phyloP scores from a whole-genome alignment of 2,329 filamentous ascomycete species.

The Orbilia quercus region DNA sequence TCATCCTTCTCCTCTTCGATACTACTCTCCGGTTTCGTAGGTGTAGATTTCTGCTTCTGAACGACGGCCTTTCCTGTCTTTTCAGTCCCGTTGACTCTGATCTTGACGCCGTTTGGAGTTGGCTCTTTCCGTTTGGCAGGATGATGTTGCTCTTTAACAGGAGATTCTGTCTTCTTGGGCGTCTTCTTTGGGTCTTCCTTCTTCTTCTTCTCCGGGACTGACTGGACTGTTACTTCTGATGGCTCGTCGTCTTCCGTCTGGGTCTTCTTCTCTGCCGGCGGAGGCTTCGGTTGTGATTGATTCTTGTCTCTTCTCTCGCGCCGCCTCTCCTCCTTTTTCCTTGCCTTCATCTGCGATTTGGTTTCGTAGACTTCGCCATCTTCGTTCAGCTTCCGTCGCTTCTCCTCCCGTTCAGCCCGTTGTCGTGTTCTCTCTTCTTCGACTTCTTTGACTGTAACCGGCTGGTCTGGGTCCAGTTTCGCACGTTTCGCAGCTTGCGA shows the following conservation, averaged over 20 bases:
- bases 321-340: constrained; percentile 63
- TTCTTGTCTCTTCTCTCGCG: constrained; percentile 41
- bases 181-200: constrained; percentile 23
- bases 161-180: constrained; percentile 22
- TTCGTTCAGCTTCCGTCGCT: constrained; percentile 62
- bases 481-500: constrained; percentile 83
- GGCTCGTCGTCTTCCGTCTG: not conserved
- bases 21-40: constrained; percentile 3
- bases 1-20: constrained; percentile 12
- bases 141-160: constrained; percentile 36
- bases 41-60: constrained; percentile 23
- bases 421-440: constrained; percentile 94
- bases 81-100: constrained; percentile 48
- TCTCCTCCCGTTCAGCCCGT: constrained; percentile 72
- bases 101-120: constrained; percentile 40
- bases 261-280: constrained; percentile 2
- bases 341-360: constrained; percentile 66
- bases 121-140: constrained; percentile 53
- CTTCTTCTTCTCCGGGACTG: not conserved
- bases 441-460: constrained; percentile 83
- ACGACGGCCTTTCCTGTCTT: constrained; percentile 42
- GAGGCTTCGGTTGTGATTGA: constrained; percentile 19
- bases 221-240: not conserved
- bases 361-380: constrained; percentile 66
- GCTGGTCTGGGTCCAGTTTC: constrained; percentile 92